These are phyloP conservation scores for Passalora sequoiae DNA, from an alignment of 2,329 filamentous ascomycete species.

Conservation along the genomic window DNA sequence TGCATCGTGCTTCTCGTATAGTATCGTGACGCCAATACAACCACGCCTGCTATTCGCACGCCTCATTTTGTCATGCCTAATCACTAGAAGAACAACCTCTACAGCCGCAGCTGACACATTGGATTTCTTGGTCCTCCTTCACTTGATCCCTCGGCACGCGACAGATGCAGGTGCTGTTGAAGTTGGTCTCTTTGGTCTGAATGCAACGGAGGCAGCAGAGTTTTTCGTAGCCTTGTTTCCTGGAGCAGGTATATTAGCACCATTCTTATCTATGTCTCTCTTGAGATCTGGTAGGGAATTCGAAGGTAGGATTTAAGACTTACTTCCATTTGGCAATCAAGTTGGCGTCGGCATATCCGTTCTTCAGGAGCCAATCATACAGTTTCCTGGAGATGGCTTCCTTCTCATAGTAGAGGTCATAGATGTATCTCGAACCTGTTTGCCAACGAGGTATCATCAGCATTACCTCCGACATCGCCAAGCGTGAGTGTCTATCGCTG, in stretches of 20 bases:
- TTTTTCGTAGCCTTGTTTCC: slow-evolving; percentile 98
- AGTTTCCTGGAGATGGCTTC: slow-evolving; percentile 87
- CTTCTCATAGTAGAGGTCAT: slow-evolving; percentile 97
- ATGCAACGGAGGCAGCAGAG: slow-evolving; percentile 93
- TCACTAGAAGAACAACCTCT: slow-evolving; percentile 84
- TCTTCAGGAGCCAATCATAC: slow-evolving; percentile 96
- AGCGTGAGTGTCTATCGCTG: slow-evolving; percentile 2
- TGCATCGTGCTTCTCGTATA: no score
- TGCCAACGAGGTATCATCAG: no score
- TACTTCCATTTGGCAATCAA: slow-evolving; percentile 99
- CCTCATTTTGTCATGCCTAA: slow-evolving; percentile 35
- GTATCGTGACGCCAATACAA: neutral
- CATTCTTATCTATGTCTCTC: no score
- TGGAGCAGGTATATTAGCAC: no score
- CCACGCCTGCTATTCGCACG: neutral
- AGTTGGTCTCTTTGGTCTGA: slow-evolving; percentile 99
- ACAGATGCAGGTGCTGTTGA: slow-evolving; percentile 95
- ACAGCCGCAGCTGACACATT: slow-evolving; percentile 94
- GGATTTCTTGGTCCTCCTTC: slow-evolving; percentile 83
- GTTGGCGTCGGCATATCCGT: slow-evolving; percentile 89
- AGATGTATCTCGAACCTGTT: slow-evolving; percentile 78
- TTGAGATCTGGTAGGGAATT: no score
- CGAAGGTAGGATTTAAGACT: no score
- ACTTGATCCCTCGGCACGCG: slow-evolving; percentile 84
- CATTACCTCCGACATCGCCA: no score